Evolutionary conservation across 148 eudicot species (phyloP).

Genomic region (Rhododendron vialii): DNA sequence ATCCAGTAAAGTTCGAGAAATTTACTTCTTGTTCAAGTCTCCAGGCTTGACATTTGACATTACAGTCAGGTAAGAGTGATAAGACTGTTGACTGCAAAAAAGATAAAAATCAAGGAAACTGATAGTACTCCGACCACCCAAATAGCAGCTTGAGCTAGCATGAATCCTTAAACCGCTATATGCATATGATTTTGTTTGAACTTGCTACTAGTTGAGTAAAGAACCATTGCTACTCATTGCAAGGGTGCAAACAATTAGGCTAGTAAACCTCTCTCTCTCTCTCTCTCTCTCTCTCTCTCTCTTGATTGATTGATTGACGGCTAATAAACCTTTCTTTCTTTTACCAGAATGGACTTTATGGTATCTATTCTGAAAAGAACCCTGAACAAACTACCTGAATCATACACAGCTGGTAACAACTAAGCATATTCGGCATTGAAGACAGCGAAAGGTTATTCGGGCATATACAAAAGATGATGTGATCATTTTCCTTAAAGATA

Average conservation of each 20-base stretch:
- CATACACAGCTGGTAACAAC: neutral
- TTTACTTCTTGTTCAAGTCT: neutral
- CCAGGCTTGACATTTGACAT: neutral
- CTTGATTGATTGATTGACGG: neutral
- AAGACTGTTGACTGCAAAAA: neutral
- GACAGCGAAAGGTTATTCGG: neutral
- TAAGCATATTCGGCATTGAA: neutral
- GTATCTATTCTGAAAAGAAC: neutral
- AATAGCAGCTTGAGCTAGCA: neutral
- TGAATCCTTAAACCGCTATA: neutral
- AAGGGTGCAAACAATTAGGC: neutral
- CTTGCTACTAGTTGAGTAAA: neutral
- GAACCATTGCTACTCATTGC: neutral
- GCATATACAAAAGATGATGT: neutral
- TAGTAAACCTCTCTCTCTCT: neutral
- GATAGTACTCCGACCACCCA: neutral
- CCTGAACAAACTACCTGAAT: neutral
- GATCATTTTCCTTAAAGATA: neutral
- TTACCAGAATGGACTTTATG: neutral
- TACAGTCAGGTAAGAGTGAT: neutral
- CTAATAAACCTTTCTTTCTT: neutral
- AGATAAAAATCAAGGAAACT: neutral
- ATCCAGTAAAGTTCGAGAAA: neutral
- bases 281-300: too few relatives aligned
- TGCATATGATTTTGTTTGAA: neutral